phyloP scores from a whole-genome alignment of 441 rosid genomes.

The Monsonia emarginata region DNA sequence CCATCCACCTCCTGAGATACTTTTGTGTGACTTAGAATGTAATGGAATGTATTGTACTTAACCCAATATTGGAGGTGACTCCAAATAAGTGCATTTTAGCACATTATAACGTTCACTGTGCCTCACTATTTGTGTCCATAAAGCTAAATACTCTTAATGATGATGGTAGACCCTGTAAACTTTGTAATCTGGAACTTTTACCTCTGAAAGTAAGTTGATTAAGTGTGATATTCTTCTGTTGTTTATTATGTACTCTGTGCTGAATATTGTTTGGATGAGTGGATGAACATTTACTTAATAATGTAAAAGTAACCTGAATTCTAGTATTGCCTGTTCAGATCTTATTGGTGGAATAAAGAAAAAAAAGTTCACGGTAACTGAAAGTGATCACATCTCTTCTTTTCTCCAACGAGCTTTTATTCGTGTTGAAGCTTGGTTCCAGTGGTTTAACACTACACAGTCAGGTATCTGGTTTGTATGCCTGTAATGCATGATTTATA shows the following conservation, averaged over 20 bases:
- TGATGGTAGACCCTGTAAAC: not conserved
- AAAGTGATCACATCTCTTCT: slow-evolving; percentile 56
- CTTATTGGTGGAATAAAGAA: slow-evolving; percentile 52
- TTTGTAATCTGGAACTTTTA: not conserved
- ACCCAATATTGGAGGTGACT: not conserved
- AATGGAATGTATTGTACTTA: not conserved
- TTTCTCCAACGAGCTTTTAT: slow-evolving; percentile 66
- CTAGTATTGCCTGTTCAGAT: slow-evolving; percentile 38
- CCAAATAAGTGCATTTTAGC: not conserved
- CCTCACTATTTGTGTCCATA: not conserved
- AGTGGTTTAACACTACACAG: slow-evolving; percentile 90
- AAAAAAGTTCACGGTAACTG: slow-evolving; percentile 49
- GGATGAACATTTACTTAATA: not conserved
- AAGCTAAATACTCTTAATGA: no score
- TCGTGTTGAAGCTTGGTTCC: slow-evolving; percentile 95
- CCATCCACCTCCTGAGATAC: not conserved
- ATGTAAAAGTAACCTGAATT: not conserved
- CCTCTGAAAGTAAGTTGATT: not conserved
- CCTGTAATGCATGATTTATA: not conserved
- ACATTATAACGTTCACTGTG: not conserved
- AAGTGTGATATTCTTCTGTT: not conserved
- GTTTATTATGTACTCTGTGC: not conserved
- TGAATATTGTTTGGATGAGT: not conserved
- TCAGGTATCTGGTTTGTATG: slow-evolving; percentile 36
- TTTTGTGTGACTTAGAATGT: not conserved